Conservation (phyloP, 2,329 filamentous ascomycete genomes). For the Fusarium sp. region DNA sequence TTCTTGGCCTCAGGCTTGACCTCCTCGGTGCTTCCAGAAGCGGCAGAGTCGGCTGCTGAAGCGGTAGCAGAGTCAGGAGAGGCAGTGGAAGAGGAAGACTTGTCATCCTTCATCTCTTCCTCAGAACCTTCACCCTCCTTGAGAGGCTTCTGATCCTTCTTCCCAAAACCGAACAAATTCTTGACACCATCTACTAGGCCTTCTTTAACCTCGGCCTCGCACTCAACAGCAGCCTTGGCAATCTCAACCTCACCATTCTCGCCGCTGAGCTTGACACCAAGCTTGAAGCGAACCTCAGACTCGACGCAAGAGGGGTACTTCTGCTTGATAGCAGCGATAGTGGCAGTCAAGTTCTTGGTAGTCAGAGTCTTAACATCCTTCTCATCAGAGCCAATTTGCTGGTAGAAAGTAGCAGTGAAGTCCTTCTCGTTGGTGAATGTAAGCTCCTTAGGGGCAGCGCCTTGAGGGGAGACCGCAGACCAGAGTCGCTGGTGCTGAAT, state of each 20-base stretch:
- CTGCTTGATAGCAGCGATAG: slow-evolving; percentile 79
- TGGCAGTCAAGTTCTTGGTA: slow-evolving; percentile 87
- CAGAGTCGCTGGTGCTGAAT: slow-evolving; percentile 84
- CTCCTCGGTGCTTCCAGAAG: slow-evolving; percentile 55
- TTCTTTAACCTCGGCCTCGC: slow-evolving; percentile 83
- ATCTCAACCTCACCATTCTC: slow-evolving; percentile 85
- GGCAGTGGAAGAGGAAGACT: slow-evolving; percentile 35
- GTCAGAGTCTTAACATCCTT: slow-evolving; percentile 71
- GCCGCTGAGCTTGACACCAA: slow-evolving; percentile 76
- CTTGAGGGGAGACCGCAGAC: slow-evolving; percentile 77
- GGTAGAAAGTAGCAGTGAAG: slow-evolving; percentile 81
- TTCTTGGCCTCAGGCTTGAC: slow-evolving; percentile 66
- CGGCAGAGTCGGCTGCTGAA: slow-evolving; percentile 51
- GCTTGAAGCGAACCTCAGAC: slow-evolving; percentile 81
- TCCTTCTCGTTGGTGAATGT: slow-evolving; percentile 85
- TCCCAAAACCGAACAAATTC: slow-evolving; percentile 93
- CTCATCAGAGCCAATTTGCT: slow-evolving; percentile 70
- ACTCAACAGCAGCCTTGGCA: slow-evolving; percentile 79
- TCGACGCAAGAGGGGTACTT: slow-evolving; percentile 78
- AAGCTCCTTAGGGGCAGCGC: slow-evolving; percentile 81
- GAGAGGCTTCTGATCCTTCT: slow-evolving; percentile 80
- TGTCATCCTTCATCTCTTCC: slow-evolving; percentile 56
- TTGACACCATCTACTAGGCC: slow-evolving; percentile 93
- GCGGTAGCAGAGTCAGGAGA: slow-evolving; percentile 41
- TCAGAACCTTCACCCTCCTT: slow-evolving; percentile 52